Evolutionary conservation across 2,329 filamentous ascomycete species (phyloP).

Genomic region (Verticillium zaregamsianum): DNA sequence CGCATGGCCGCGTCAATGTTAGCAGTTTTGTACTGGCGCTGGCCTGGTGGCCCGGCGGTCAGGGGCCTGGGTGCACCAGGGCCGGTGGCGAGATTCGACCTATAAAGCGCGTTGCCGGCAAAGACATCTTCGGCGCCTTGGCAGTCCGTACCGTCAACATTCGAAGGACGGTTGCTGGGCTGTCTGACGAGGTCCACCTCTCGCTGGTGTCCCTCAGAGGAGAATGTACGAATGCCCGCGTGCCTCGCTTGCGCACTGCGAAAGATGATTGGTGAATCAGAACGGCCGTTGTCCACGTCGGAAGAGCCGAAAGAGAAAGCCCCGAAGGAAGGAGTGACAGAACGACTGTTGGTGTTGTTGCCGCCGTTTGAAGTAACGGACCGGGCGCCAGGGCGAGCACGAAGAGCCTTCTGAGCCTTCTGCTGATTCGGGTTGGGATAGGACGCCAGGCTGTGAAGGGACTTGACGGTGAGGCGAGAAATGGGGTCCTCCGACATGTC

Average conservation of each 20-base stretch:
- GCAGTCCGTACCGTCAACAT: neutral
- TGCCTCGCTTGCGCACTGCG: neutral
- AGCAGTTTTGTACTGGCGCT: conserved; percentile 43
- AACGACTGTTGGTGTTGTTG: conserved; percentile 11
- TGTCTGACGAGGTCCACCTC: neutral
- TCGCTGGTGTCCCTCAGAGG: neutral
- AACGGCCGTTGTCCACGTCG: conserved; percentile 1
- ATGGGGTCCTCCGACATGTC: conserved; percentile 20
- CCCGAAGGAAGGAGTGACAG: conserved; percentile 5
- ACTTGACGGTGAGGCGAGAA: conserved; percentile 39
- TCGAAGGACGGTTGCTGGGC: neutral
- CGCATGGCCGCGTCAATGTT: conserved; percentile 35
- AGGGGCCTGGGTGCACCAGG: conserved; percentile 44
- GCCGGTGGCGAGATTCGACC: conserved; percentile 22
- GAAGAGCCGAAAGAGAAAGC: neutral
- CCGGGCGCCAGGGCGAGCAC: conserved; percentile 16
- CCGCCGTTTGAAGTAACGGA: conserved; percentile 12
- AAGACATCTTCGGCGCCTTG: neutral
- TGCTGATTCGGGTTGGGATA: conserved; percentile 53
- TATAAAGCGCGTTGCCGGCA: conserved; percentile 3
- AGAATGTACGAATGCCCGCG: neutral
- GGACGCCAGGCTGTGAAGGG: conserved; percentile 49
- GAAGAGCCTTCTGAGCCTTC: conserved; percentile 40
- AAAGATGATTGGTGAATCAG: conserved; percentile 1
- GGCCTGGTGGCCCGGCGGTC: conserved; percentile 51